Percentiles rank a stretch among this genome's conserved stretches.
These are phyloP conservation scores for Maudiozyma bulderi DNA, from an alignment of 805 yeast genomes.

Conservation along the genomic window DNA sequence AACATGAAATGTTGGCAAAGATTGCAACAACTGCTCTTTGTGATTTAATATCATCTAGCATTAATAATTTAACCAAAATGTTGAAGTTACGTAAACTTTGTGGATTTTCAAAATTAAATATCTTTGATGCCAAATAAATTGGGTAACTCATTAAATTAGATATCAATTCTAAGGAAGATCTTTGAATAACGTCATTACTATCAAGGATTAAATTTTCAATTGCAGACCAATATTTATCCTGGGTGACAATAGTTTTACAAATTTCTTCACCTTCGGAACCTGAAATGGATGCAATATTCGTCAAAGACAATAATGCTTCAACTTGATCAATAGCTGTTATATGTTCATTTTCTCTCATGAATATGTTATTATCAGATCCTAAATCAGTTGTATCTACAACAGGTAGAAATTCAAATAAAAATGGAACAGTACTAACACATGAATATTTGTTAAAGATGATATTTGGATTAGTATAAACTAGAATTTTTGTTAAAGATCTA, in stretches of 20 bases:
- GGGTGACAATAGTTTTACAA: conserved; percentile 22
- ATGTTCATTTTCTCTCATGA: conserved; percentile 10
- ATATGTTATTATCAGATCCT: conserved; percentile 3
- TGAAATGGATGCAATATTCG: conserved; percentile 49
- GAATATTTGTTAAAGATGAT: conserved; percentile 36
- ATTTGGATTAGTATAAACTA: conserved; percentile 39
- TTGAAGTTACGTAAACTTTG: conserved; percentile 34
- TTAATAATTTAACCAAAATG: conserved; percentile 32
- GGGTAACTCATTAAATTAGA: conserved; percentile 46
- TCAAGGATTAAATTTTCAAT: conserved; percentile 38
- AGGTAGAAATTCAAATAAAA: conserved; percentile 35
- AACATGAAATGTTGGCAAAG: conserved; percentile 28
- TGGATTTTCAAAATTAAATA: conserved; percentile 44
- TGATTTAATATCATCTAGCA: conserved; percentile 32
- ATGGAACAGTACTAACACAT: conserved; percentile 34
- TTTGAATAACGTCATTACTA: conserved; percentile 41
- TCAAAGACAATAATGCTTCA: conserved; percentile 54
- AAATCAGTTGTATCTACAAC: not conserved
- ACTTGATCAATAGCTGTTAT: conserved; percentile 31
- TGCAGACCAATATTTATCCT: conserved; percentile 35
- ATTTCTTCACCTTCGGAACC: conserved; percentile 33
- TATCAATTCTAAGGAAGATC: conserved; percentile 53
- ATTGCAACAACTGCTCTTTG: conserved; percentile 35
- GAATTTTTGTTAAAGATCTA: conserved; percentile 35
- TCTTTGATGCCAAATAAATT: conserved; percentile 35